Base-by-base conservation (phyloP, 441 rosid genomes). In the Erodium trifolium region DNA sequence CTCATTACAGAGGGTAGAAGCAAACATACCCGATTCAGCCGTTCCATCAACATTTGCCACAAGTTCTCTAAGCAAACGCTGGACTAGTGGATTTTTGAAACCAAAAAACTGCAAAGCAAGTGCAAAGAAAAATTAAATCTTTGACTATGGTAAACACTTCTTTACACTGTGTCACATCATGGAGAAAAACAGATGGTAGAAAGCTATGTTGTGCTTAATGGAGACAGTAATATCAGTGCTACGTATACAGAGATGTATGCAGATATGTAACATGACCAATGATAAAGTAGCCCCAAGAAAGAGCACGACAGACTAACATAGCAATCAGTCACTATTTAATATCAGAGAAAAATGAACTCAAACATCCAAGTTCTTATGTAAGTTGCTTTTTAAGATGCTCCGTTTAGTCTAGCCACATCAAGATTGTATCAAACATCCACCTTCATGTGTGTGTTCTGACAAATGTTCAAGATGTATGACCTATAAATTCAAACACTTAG, bases 21-120 rank as follows among this genome's bases (percentile, higher is more conserved):
- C 67, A 65, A 71, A 19, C 51, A 76, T 70, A 69, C 75, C 78
- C 2, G 12, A 71, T 63, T 82, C 87, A 68, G 82, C 82, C 68
- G 72, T 77, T 78, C 87, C 91, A 67, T 82, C 77, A 74, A 84
- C 75, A 67, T 83, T 80, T 65, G 90, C 83, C 77, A 85, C 90
- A 74, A 88, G 81, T 81, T 94, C 97, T 78, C 97, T 81, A 69
- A 94, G 88, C 73, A 92, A 75, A 79, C 97, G 84, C 75, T 90
- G 95, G 68, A 94, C 90, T 76, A 85, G 81, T 23, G 86, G 82
- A 75, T 84, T 86, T 80, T 82, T 90, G 74, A 92, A 94, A 65
- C 98, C 99, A 78, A 94, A 94, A 70, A 88, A 87, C 97, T 94
- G 93, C 79, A 83, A 14, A 68, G 31, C 57, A 71, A 67, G 71